Evolutionary conservation across 2,329 filamentous ascomycete species (phyloP), one percentile per base, ranked within the genome.

Genomic region (Fusarium sp.): DNA sequence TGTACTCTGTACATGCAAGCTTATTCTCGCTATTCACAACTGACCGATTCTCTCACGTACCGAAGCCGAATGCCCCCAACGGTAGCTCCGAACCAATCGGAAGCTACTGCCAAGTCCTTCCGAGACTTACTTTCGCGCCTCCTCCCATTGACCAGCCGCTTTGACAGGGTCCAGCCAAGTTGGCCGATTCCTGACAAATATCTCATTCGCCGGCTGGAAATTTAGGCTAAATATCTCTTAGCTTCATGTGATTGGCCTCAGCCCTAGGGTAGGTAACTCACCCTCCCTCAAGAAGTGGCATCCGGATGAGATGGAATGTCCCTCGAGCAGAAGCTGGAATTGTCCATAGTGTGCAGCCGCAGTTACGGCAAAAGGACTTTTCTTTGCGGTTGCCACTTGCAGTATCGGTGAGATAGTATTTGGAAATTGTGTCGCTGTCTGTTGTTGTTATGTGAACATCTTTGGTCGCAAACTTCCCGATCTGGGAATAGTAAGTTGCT

Each of bases 101-200:
- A 36, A 42, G 25, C 0, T 9, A 5, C 12, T 15, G 6, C 13
- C 7, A 26, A 25, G 24, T 36, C 41, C 22, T 31, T 12, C 10
- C 38, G 7, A n/a, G 13, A 29, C 15, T 65, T 53, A 73, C 49
- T 64, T 72, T 42, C 72, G 65, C 55, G 61, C 63, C 26, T 68
- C 69, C 13, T 73, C 61, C 65, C 68, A 72, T 35, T 74, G 73
- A 15, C 56, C 24, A 26, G 62, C 66, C 8, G 61, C 59, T 6
- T 68, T 61, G 4, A 66, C 39, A 3, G 64, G 42, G 4, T 11
- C 45, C 39, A 65, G 58, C 72, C 72, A 75, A 24, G 44, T 44
- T 15, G 73, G 73, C 13, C 70, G 51, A 44, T 70, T 66, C 19
- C 59, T 72, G 39, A 69, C 54, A 28, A 72, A 74, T n/a, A 75